Conservation (phyloP, 1,284 basidiomycete species). For the Trichosporon coremiiforme region DNA sequence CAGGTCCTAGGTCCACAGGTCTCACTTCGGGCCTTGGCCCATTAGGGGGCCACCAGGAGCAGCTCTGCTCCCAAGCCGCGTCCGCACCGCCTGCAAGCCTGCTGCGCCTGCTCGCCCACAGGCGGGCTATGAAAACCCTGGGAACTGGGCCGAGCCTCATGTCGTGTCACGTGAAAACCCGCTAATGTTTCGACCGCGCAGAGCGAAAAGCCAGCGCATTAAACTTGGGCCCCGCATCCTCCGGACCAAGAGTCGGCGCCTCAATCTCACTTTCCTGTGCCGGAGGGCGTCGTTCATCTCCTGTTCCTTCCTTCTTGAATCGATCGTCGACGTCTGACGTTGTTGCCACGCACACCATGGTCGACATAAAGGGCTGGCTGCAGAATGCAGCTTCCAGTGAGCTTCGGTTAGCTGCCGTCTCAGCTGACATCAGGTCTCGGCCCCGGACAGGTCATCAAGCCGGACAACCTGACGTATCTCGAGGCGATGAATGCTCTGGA, state of each 20-base stretch:
- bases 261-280: not conserved
- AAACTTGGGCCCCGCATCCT: conserved; percentile 12
- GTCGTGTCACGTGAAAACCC: not conserved
- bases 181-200: not conserved
- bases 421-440: conserved; percentile 63
- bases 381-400: conserved; percentile 12
- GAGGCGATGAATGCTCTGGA: conserved; percentile 90
- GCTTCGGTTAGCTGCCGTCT: not conserved
- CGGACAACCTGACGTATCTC: conserved; percentile 69
- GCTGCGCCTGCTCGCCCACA: not conserved
- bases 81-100: too few species aligned
- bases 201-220: conserved; percentile 9
- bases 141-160: not conserved
- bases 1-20: not conserved
- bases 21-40: not conserved
- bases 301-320: not conserved
- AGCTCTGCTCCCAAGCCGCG: not conserved
- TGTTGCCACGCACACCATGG: conserved; percentile 27
- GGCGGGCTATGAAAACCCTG: conserved; percentile 4
- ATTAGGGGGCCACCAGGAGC: not conserved
- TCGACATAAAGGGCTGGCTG: conserved; percentile 42
- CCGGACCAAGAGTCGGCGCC: not conserved
- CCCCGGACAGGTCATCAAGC: conserved; percentile 67
- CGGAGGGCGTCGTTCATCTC: not conserved
- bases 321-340: not conserved